Evolutionary conservation across 345 rosid genomes (phyloP).

Genomic region (Viola odorata): DNA sequence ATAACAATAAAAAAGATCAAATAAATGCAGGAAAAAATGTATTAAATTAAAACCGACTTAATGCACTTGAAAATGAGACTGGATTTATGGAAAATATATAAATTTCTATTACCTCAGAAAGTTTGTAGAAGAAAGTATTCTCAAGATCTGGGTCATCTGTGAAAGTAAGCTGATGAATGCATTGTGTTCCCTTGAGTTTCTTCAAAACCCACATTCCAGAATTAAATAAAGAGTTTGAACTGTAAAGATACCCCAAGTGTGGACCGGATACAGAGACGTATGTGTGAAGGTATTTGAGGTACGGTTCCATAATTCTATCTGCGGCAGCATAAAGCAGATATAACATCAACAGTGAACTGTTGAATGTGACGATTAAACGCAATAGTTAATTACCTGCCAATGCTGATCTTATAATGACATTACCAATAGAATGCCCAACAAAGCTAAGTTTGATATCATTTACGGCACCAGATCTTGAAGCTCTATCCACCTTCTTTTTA

Average conservation of each 20-base stretch:
- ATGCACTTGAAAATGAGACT: too few relatives aligned
- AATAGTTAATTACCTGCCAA: constrained; percentile 53
- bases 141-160: constrained; percentile 79
- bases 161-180: constrained; percentile 96
- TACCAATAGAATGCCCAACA: constrained; percentile 96
- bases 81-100: too few relatives aligned
- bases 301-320: constrained; percentile 90
- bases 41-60: too few relatives aligned
- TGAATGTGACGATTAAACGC: constrained; percentile 8
- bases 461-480: constrained; percentile 54
- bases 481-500: constrained; percentile 64
- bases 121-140: constrained; percentile 76
- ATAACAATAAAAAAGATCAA: too few relatives aligned
- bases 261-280: constrained; percentile 90
- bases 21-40: too few relatives aligned
- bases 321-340: constrained; percentile 24
- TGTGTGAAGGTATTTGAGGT: constrained; percentile 53
- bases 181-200: constrained; percentile 78
- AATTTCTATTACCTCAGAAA: constrained; percentile 50
- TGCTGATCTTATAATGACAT: constrained; percentile 79
- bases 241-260: constrained; percentile 89
- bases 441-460: constrained; percentile 79
- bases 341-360: constrained; percentile 1
- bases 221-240: constrained; percentile 87
- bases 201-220: constrained; percentile 92